Conservation (phyloP, 768 basidiomycete species). For the Pisolithus microcarpus region DNA sequence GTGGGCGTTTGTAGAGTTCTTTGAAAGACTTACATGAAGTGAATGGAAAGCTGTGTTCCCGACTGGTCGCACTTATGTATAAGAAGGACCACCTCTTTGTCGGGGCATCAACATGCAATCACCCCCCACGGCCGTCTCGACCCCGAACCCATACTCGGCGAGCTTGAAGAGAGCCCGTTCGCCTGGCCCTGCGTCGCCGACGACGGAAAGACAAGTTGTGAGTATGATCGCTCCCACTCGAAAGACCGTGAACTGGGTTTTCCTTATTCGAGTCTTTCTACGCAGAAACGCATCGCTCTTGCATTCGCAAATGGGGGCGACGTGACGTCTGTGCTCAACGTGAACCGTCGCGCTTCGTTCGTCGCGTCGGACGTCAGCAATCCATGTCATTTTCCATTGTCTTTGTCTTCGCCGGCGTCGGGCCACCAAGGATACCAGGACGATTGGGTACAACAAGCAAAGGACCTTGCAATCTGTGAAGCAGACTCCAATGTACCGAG, state of each 20-base stretch:
- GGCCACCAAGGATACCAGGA: slow-evolving; percentile 26
- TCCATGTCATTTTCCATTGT: slow-evolving; percentile 22
- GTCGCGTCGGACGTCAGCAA: slow-evolving; percentile 11
- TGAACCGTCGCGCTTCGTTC: slow-evolving; percentile 27
- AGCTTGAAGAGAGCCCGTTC: slow-evolving; percentile 52
- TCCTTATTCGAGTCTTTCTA: neutral
- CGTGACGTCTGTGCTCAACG: neutral
- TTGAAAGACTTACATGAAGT: neutral
- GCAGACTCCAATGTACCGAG: neutral
- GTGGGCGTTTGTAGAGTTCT: neutral
- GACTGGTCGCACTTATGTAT: no score
- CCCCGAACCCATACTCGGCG: neutral
- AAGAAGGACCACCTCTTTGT: no score
- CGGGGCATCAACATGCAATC: slow-evolving; percentile 52
- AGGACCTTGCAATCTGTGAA: slow-evolving; percentile 48
- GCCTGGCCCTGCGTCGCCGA: slow-evolving; percentile 34
- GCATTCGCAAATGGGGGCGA: slow-evolving; percentile 23
- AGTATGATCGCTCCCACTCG: slow-evolving; percentile 8
- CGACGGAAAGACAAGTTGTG: slow-evolving; percentile 52
- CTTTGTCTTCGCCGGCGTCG: neutral
- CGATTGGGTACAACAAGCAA: slow-evolving; percentile 71
- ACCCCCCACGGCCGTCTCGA: slow-evolving; percentile 10
- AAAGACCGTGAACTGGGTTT: neutral
- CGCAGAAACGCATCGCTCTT: slow-evolving; percentile 55
- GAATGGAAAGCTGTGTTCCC: neutral